Percentiles rank a stretch among this genome's conserved stretches.
phyloP scores from a whole-genome alignment of 1,284 basidiomycete genomes.

The Leucoagaricus sp. region DNA sequence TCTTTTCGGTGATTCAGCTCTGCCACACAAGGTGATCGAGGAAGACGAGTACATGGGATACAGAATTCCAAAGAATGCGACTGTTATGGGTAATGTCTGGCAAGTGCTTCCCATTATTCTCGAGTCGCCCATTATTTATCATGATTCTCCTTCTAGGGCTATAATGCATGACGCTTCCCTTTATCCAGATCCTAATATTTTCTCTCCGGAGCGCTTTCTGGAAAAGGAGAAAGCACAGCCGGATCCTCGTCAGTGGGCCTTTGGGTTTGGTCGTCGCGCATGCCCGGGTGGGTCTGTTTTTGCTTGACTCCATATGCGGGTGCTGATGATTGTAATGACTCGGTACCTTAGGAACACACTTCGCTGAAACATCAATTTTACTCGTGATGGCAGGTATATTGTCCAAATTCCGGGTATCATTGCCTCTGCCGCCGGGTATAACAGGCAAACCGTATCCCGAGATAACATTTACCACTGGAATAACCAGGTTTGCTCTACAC shows the following conservation, averaged over 20 bases:
- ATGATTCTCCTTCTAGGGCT: slow-evolving; percentile 35
- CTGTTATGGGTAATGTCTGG: slow-evolving; percentile 50
- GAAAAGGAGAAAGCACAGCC: slow-evolving; percentile 22
- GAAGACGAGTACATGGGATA: slow-evolving; percentile 47
- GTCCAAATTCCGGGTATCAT: slow-evolving; percentile 32
- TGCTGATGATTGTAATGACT: neutral
- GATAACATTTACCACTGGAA: slow-evolving; percentile 40
- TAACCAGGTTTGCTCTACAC: slow-evolving; percentile 36
- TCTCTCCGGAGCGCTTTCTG: slow-evolving; percentile 46
- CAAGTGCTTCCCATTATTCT: slow-evolving; percentile 20
- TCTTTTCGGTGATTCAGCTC: slow-evolving; percentile 27
- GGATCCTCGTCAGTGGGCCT: slow-evolving; percentile 36
- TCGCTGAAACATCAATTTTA: slow-evolving; percentile 42
- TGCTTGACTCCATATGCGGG: neutral
- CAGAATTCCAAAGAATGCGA: slow-evolving; percentile 42
- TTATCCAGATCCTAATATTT: slow-evolving; percentile 44
- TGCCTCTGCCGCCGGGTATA: slow-evolving; percentile 18
- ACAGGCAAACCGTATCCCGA: slow-evolving; percentile 15
- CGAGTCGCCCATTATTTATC: neutral
- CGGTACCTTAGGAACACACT: slow-evolving; percentile 33
- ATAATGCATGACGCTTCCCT: slow-evolving; percentile 42
- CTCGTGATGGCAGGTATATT: slow-evolving; percentile 42
- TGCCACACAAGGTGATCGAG: slow-evolving; percentile 42
- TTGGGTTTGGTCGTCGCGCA: slow-evolving; percentile 47
- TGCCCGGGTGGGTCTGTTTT: slow-evolving; percentile 36